Conservation (phyloP, 164 flowering plant species). For the Amborella trichopoda region DNA sequence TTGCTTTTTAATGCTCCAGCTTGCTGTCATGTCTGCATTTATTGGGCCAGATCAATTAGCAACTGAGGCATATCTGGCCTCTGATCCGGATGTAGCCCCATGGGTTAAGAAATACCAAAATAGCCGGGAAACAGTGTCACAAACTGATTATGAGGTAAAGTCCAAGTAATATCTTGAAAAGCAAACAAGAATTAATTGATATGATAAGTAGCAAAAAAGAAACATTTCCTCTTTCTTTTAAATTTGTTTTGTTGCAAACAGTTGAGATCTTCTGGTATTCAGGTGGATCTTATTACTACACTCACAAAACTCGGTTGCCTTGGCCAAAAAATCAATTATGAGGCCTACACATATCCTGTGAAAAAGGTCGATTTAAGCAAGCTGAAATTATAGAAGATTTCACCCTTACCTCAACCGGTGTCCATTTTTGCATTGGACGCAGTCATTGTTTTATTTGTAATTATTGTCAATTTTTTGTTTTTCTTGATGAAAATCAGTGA, state of each 20-base stretch:
- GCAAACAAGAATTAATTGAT: neutral
- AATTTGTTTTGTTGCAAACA: too few species aligned
- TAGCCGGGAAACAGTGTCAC: conserved; percentile 88
- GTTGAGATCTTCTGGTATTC: conserved; percentile 9
- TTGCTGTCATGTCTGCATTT: conserved; percentile 95
- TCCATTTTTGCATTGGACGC: too few species aligned
- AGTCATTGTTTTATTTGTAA: too few species aligned
- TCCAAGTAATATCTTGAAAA: too few species aligned
- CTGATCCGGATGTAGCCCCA: conserved; percentile 69
- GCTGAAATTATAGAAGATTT: conserved; percentile 44
- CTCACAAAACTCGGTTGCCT: conserved; percentile 68
- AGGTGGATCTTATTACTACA: conserved; percentile 90
- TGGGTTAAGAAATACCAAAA: conserved; percentile 94
- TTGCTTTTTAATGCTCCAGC: conserved; percentile 23
- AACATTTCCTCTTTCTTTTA: neutral
- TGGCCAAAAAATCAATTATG: conserved; percentile 81
- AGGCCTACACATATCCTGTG: conserved; percentile 78
- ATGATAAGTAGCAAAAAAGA: neutral
- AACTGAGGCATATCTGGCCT: conserved; percentile 51
- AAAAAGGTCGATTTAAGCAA: conserved; percentile 57
- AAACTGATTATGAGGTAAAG: conserved; percentile 93
- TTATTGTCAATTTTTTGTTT: too few species aligned
- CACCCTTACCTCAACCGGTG: too few species aligned
- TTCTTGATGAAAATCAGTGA: too few species aligned
- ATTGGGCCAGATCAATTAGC: conserved; percentile 87